phyloP scores from a whole-genome alignment of 2,329 filamentous ascomycete species.

The Pseudocercospora pini-densiflorae region DNA sequence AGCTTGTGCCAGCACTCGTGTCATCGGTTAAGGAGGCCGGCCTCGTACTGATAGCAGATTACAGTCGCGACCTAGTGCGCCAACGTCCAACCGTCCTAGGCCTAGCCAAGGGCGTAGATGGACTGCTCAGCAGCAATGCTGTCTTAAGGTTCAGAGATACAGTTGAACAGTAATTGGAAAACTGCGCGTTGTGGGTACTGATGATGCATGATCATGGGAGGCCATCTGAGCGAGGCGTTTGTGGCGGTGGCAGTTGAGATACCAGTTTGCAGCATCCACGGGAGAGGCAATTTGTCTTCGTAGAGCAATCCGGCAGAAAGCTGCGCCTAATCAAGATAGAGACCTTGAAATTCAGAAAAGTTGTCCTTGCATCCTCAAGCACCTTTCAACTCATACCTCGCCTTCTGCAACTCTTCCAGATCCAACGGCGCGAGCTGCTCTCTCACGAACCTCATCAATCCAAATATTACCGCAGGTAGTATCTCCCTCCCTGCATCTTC shows the following conservation, averaged over 20 bases:
- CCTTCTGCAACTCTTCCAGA: constrained; percentile 65
- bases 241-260: constrained; percentile 8
- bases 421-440: constrained; percentile 71
- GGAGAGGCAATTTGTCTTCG: background rate
- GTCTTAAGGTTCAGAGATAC: constrained; percentile 92
- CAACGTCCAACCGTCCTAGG: constrained; percentile 54
- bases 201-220: constrained; percentile 14
- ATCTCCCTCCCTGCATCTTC: constrained; percentile 42
- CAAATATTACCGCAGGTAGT: constrained; percentile 61
- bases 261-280: constrained; percentile 7
- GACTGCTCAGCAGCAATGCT: constrained; percentile 81
- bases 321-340: constrained; percentile 2
- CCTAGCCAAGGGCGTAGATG: constrained; percentile 82
- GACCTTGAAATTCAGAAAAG: background rate
- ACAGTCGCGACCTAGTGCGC: constrained; percentile 51
- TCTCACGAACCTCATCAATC: constrained; percentile 65
- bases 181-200: background rate
- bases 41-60: constrained; percentile 88
- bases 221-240: constrained; percentile 22
- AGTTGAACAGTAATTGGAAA: constrained; percentile 55
- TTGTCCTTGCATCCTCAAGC: constrained; percentile 51
- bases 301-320: background rate
- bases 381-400: constrained; percentile 71
- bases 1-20: constrained; percentile 89
- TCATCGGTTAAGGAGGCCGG: constrained; percentile 95